These are phyloP conservation scores for Irpex rosettiformis DNA, from an alignment of 1,284 basidiomycete genomes.

Conservation along the genomic window DNA sequence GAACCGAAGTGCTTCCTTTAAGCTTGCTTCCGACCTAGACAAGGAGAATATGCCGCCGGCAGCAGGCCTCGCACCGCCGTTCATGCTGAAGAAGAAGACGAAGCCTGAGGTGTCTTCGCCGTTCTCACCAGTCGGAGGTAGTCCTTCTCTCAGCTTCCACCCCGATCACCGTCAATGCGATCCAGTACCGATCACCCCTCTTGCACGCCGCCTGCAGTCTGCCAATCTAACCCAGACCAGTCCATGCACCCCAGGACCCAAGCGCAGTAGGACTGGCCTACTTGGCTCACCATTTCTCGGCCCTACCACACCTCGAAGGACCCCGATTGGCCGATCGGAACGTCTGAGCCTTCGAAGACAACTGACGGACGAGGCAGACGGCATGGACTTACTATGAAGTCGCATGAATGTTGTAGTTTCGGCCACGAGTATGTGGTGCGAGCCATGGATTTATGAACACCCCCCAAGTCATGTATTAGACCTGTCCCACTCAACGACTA, in stretches of 20 bases:
- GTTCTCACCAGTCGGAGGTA: not conserved
- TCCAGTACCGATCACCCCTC: not conserved
- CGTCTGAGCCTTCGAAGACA: not conserved
- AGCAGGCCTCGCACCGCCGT: not conserved
- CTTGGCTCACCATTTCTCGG: not conserved
- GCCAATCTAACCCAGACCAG: not conserved
- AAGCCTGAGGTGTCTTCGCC: conserved; percentile 7
- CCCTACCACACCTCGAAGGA: not conserved
- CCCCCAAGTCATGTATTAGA: not conserved
- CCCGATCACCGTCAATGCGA: not conserved
- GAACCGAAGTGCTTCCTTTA: conserved; percentile 20
- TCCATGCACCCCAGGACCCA: not conserved
- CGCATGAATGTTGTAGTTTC: not conserved
- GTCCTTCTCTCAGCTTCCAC: not conserved
- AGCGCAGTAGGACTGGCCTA: not conserved
- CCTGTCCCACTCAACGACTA: not conserved
- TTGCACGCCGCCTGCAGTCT: not conserved
- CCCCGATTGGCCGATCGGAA: not conserved
- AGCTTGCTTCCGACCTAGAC: conserved; percentile 31
- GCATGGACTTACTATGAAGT: conserved; percentile 1
- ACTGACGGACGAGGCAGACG: not conserved
- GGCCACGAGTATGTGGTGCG: not conserved
- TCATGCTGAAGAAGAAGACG: conserved; percentile 10
- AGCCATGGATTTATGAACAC: not conserved
- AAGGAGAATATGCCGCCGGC: conserved; percentile 53